Evolutionary conservation across 495 filamentous ascomycete species (phyloP).

Genomic region (Tuber magnatum): DNA sequence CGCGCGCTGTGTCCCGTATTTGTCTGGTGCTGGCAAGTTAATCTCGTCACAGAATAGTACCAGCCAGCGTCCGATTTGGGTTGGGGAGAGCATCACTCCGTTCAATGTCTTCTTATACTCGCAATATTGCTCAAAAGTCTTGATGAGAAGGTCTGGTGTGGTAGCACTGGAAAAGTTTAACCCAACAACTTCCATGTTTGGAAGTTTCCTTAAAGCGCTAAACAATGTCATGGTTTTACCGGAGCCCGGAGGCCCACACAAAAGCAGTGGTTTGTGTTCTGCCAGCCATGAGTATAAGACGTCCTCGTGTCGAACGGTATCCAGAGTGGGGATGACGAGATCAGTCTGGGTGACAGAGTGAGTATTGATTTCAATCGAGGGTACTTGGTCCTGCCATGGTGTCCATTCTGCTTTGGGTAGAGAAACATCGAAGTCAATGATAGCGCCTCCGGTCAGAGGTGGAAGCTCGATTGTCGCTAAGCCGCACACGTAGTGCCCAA

Average conservation of each 20-base stretch:
- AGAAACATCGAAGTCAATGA: constrained; percentile 91
- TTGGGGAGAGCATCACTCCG: constrained; percentile 89
- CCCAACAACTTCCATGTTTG: constrained; percentile 97
- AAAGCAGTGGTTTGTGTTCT: constrained; percentile 90
- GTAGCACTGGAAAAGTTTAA: constrained; percentile 99
- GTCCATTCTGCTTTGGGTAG: constrained; percentile 82
- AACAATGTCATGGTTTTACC: constrained; percentile 99
- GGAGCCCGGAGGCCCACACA: constrained; percentile 95
- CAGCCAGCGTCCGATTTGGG: constrained; percentile 93
- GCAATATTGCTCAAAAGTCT: constrained; percentile 99
- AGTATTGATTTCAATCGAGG: constrained; percentile 89
- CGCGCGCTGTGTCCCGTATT: constrained; percentile 91
- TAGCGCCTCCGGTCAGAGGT: constrained; percentile 56
- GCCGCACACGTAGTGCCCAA: constrained; percentile 72
- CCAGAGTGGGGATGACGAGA: constrained; percentile 91
- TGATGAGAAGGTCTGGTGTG: constrained; percentile 92
- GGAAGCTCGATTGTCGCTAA: constrained; percentile 80
- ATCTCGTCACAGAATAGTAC: constrained; percentile 99
- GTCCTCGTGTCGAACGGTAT: constrained; percentile 95
- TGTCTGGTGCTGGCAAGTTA: constrained; percentile 96
- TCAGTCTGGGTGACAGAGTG: constrained; percentile 96
- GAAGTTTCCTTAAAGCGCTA: constrained; percentile 87
- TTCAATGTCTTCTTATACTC: constrained; percentile 98
- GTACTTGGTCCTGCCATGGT: constrained; percentile 89
- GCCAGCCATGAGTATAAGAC: constrained; percentile 97